Percentiles rank a stretch among this genome's conserved stretches.
These are phyloP conservation scores for Rhizopogon parksii DNA, from an alignment of 1,284 basidiomycete species.

Conservation along the genomic window DNA sequence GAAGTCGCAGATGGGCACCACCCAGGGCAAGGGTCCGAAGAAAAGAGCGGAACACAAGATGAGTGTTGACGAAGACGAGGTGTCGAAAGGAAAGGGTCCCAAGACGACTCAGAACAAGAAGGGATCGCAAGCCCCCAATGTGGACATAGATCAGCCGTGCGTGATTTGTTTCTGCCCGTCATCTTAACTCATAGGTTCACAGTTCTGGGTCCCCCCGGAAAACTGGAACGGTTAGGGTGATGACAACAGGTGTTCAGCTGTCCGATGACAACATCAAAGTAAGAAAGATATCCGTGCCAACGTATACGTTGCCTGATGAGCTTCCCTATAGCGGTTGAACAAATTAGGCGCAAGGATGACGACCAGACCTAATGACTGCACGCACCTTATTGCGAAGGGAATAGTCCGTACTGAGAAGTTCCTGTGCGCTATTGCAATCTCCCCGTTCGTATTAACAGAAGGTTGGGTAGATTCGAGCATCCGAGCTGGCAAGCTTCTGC, in stretches of 20 bases:
- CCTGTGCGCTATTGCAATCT: constrained; percentile 59
- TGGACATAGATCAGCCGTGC: background rate
- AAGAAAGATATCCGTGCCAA: constrained; percentile 11
- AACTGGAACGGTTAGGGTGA: constrained; percentile 32
- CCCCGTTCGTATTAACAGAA: constrained; percentile 54
- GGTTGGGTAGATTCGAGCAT: constrained; percentile 63
- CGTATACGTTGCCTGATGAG: constrained; percentile 1
- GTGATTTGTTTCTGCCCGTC: background rate
- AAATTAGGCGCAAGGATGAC: constrained; percentile 61
- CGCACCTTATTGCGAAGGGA: constrained; percentile 62
- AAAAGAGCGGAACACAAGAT: constrained; percentile 13
- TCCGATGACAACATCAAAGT: constrained; percentile 52
- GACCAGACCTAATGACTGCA: constrained; percentile 58
- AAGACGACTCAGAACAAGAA: constrained; percentile 11
- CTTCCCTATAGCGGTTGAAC: constrained; percentile 40
- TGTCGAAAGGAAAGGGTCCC: constrained; percentile 8
- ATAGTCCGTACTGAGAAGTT: constrained; percentile 81
- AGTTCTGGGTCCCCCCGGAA: constrained; percentile 2
- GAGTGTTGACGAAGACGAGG: constrained; percentile 13
- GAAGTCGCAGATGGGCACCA: constrained; percentile 20
- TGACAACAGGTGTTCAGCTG: constrained; percentile 57
- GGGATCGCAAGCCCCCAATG: background rate
- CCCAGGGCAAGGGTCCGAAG: constrained; percentile 19
- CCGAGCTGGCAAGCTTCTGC: constrained; percentile 47
- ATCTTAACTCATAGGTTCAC: background rate